Conservation (phyloP, 306 rosid genomes). For the Dalbergia cultrata region DNA sequence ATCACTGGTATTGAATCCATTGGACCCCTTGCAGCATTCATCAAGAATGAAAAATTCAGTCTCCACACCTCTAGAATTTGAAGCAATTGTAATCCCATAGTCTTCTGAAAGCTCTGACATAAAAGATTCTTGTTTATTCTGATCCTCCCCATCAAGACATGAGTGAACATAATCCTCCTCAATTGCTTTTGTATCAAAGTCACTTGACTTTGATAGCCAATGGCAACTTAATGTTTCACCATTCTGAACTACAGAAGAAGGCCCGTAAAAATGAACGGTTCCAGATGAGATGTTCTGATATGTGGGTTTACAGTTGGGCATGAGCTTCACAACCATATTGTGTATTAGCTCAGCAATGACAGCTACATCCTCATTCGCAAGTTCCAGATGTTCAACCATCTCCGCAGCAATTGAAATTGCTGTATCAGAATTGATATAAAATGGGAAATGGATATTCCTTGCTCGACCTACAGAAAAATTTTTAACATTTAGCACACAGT, state of each 20-base stretch:
- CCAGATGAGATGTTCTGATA: conserved; percentile 49
- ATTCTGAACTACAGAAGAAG: conserved; percentile 41
- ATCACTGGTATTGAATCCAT: conserved; percentile 47
- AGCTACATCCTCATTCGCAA: conserved; percentile 62
- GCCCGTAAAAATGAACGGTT: conserved; percentile 39
- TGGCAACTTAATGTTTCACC: conserved; percentile 43
- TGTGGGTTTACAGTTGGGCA: conserved; percentile 67
- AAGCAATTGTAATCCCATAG: conserved; percentile 41
- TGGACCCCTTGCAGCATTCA: conserved; percentile 51
- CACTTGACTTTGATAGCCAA: conserved; percentile 47
- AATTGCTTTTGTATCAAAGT: conserved; percentile 36
- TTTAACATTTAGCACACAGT: conserved; percentile 35
- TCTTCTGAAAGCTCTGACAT: conserved; percentile 66
- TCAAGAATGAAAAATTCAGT: conserved; percentile 49
- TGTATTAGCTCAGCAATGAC: conserved; percentile 76
- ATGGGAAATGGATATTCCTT: conserved; percentile 82
- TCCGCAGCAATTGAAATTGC: conserved; percentile 81
- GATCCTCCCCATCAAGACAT: conserved; percentile 54
- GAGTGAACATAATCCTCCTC: conserved; percentile 43
- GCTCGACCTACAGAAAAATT: conserved; percentile 65
- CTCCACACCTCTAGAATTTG: conserved; percentile 46
- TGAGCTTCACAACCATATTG: conserved; percentile 63
- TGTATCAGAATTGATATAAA: conserved; percentile 79
- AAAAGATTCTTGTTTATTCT: conserved; percentile 59
- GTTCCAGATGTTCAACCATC: conserved; percentile 91